Base-by-base conservation (phyloP, 345 rosid species). In the Salix dunnii region DNA sequence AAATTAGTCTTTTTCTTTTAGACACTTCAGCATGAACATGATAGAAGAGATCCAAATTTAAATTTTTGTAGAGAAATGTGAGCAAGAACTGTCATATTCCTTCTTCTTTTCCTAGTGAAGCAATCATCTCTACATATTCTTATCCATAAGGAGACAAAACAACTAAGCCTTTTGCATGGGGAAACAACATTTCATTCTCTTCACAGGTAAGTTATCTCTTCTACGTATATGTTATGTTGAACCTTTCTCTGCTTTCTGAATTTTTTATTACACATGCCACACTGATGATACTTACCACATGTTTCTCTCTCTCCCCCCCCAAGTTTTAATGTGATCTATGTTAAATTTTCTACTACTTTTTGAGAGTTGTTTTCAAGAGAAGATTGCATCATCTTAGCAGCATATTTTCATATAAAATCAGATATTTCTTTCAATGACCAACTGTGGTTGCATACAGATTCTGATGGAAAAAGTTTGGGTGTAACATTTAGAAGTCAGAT, bases 31-130 rank as follows among this genome's bases (percentile, higher is more conserved):
- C 70, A 42, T 25, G 62, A 55, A 27, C 13, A 72, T 21, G 58
- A 73, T 62, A 80, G 33, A 77, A 38, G 17, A 35, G 35, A 21
- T 33, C 43, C 2, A 33, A 63, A 46, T 73, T 49, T 76, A n/a
- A 61, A 77, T 68, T 73, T 75, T 25, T 72, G 46, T 81, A 95
- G 99, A 91, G 99, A 85, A 95, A 95, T 75, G 96, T 93, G 82
- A 95, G 99, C 92, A 95, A 95, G 86, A 95, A 95, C 81, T 95
- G 99, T 98, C 93, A 95, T 78, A 82, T 95, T 82, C 97, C 99
- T 69, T 71, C 87, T 43, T 87, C 92, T 75, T 95, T 95, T 80
- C 99, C 99, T 40, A 95, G 98, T 80, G 98, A 90, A 80, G 89
- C 86, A 1, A 97, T 95, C 81, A 85, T 83, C 76, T 86, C 92